Evolutionary conservation across 345 rosid genomes (phyloP), one percentile per base, ranked within the genome.

Genomic region (Pistacia integerrima): DNA sequence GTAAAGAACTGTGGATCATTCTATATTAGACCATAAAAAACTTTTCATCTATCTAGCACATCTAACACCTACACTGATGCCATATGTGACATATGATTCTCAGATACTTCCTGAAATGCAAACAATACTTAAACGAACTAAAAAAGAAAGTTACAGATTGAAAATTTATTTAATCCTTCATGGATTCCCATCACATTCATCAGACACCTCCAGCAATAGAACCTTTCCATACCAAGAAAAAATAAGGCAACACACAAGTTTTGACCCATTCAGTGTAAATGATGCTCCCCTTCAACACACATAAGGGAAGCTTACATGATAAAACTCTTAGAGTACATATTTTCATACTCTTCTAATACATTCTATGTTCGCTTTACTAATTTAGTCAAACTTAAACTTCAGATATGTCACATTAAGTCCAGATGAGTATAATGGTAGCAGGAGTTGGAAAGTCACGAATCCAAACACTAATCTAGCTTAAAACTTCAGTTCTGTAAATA

Each of bases 31-130:
- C 22, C 16, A 64, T 18, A 33, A 64, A 2, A n/a, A 44, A 36
- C 64, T 30, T 36, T 33, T 71, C 35, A 71, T 72, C 65, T 58
- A 41, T 25, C 54, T 28, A 68, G 30, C 58, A 35, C 46, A 7
- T 41, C 7, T 8, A 41, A 5, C 46, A 41, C 46, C 46, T 41
- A 41, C 46, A 41, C 9, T 7, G 9, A 8, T 41, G 46, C 46
- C 46, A 41, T 5, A 36, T 49, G 14, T 20, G 8, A 1, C 7
- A 30, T 62, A 46, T n/a, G 28, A 18, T 22, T 58, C n/a, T 57
- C 55, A 57, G 38, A 58, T 58, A 71, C 33, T 35, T 22, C 12
- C 30, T 51, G 11, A 8, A 12, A 68, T 2, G 20, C 28, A 14
- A 4, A 52, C 17, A 52, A 12, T 52, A 52, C 44, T 41, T 12